Conservation (phyloP, 345 rosid genomes). For the Excoecaria cochinchinensis region DNA sequence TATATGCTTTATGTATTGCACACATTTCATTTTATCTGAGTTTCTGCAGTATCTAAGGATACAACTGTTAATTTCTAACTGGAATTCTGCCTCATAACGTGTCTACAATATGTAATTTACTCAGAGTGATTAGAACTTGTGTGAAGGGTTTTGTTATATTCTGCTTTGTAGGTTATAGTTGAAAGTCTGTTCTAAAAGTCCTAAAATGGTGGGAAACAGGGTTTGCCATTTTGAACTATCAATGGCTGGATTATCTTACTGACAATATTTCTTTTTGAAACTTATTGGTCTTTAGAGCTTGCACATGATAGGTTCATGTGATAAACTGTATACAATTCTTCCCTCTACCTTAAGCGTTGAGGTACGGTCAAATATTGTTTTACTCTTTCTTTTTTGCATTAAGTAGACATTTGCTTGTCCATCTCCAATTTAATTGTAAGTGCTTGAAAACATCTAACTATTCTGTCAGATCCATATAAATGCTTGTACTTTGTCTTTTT, state of each 20-base stretch:
- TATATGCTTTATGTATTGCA: not conserved
- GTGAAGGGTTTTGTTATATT: not conserved
- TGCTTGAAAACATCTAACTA: not conserved
- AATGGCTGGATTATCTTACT: not conserved
- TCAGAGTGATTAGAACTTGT: not conserved
- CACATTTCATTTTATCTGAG: not conserved
- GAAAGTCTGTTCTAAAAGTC: not conserved
- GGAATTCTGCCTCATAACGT: not conserved
- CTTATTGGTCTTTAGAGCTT: not conserved
- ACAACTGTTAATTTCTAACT: not conserved
- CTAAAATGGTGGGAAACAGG: not conserved
- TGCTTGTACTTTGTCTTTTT: conserved; percentile 1
- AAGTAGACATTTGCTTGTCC: not conserved
- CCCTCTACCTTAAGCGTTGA: not conserved
- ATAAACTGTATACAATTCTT: not conserved
- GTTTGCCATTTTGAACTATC: not conserved
- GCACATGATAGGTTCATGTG: not conserved
- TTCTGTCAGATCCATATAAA: not conserved
- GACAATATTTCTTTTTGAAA: not conserved
- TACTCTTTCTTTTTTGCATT: not conserved
- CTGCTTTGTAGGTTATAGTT: not conserved
- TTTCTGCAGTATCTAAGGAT: not conserved
- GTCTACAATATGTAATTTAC: not conserved
- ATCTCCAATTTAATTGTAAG: not conserved
- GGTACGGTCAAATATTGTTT: not conserved